Conservation (phyloP, 2,329 filamentous ascomycete species). For the Cercospora janseana region DNA sequence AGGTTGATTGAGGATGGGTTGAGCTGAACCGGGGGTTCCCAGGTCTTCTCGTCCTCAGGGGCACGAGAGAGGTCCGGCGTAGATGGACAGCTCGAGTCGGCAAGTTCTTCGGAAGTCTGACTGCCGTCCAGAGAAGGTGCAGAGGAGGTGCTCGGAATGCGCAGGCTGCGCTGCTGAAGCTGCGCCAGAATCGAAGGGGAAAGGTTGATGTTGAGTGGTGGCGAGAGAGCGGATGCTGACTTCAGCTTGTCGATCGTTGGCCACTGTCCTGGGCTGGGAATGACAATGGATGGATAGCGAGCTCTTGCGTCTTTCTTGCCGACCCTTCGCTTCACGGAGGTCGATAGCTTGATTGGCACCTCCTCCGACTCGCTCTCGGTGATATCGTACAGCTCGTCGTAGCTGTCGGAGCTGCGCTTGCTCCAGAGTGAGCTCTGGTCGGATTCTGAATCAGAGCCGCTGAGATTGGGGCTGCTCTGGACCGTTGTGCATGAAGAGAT, state of each 20-base stretch:
- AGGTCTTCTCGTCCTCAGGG: slow-evolving; percentile 58
- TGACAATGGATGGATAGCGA: slow-evolving; percentile 58
- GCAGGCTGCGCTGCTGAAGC: slow-evolving; percentile 58
- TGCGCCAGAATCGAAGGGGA: slow-evolving; percentile 60
- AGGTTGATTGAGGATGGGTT: slow-evolving; percentile 79
- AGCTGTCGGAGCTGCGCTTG: slow-evolving; percentile 67
- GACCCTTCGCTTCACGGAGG: slow-evolving; percentile 49
- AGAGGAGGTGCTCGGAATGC: slow-evolving; percentile 71
- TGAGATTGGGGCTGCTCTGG: slow-evolving; percentile 58
- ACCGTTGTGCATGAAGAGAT: slow-evolving; percentile 23
- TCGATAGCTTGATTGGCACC: slow-evolving; percentile 52
- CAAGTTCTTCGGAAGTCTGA: slow-evolving; percentile 82
- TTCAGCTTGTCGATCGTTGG: slow-evolving; percentile 56
- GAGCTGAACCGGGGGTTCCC: slow-evolving; percentile 60
- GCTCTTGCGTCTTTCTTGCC: slow-evolving; percentile 35
- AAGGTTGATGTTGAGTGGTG: slow-evolving; percentile 45
- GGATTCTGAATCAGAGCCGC: slow-evolving; percentile 54
- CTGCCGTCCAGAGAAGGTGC: slow-evolving; percentile 89
- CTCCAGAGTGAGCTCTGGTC: slow-evolving; percentile 52
- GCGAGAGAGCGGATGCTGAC: slow-evolving; percentile 46
- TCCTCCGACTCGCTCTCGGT: slow-evolving; percentile 71
- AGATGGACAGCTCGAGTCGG: slow-evolving; percentile 75
- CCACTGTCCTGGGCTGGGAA: slow-evolving; percentile 58
- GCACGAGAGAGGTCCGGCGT: slow-evolving; percentile 68
- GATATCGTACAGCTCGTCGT: slow-evolving; percentile 84